These are phyloP conservation scores for Blepharisma stoltei DNA, from an alignment of 73 alveolate species.

Conservation along the genomic window DNA sequence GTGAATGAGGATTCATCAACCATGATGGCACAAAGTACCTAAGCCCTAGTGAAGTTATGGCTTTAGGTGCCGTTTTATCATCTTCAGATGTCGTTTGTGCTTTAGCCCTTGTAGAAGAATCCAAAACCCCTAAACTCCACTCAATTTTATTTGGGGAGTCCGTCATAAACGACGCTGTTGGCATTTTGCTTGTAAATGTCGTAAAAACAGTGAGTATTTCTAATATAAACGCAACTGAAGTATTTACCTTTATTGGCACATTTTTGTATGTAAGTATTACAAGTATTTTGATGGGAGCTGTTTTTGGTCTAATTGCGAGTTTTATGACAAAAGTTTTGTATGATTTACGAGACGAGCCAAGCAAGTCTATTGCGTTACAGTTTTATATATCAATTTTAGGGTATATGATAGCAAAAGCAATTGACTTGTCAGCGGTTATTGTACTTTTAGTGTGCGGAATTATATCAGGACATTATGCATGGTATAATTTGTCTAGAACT, in stretches of 20 bases:
- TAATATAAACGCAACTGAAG: neutral
- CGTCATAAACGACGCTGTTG: slow-evolving; percentile 93
- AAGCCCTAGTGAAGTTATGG: slow-evolving; percentile 7
- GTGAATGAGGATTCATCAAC: slow-evolving; percentile 42
- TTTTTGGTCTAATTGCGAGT: slow-evolving; percentile 60
- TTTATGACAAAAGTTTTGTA: slow-evolving; percentile 61
- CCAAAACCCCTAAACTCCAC: slow-evolving; percentile 85
- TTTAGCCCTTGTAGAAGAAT: slow-evolving; percentile 76
- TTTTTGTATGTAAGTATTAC: slow-evolving; percentile 56
- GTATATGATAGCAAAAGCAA: slow-evolving; percentile 61
- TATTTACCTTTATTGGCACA: neutral
- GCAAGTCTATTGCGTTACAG: slow-evolving; percentile 60
- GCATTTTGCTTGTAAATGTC: slow-evolving; percentile 75
- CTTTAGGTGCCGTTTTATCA: slow-evolving; percentile 66
- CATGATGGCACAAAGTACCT: neutral
- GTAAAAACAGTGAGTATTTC: slow-evolving; percentile 29
- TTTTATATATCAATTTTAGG: slow-evolving; percentile 73
- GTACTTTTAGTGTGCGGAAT: slow-evolving; percentile 75
- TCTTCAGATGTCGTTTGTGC: slow-evolving; percentile 95
- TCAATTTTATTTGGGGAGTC: slow-evolving; percentile 95
- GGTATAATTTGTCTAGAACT: slow-evolving; percentile 77
- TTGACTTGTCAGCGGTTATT: slow-evolving; percentile 74
- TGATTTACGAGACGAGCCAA: slow-evolving; percentile 46
- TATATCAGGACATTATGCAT: slow-evolving; percentile 75
- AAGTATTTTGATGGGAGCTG: slow-evolving; percentile 69